These are phyloP conservation scores for Ophiostoma sp. DNA, from an alignment of 2,329 filamentous ascomycete genomes.

Conservation along the genomic window DNA sequence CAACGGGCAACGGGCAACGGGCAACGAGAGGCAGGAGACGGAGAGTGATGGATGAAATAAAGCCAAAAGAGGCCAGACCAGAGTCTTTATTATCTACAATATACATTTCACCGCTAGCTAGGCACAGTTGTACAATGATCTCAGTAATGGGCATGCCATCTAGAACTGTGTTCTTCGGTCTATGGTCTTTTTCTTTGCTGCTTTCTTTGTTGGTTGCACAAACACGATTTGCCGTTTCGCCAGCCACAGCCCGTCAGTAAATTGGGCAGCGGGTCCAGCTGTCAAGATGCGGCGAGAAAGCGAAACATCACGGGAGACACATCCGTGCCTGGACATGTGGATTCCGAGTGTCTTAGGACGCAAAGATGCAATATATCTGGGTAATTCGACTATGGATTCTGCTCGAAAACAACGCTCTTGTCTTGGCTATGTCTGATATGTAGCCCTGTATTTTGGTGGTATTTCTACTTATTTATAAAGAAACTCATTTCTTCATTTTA, in stretches of 20 bases:
- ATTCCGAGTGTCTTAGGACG: neutral
- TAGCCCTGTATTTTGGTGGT: too few relatives aligned
- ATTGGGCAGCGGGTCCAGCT: constrained; percentile 13
- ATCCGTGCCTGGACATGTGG: neutral
- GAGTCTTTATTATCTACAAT: neutral
- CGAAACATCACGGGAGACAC: neutral
- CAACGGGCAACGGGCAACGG: neutral
- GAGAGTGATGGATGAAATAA: neutral
- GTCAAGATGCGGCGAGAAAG: constrained; percentile 15
- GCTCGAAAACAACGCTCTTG: constrained; percentile 8
- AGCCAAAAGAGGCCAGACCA: neutral
- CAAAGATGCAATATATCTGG: neutral
- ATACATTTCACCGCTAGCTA: neutral
- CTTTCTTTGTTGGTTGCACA: neutral
- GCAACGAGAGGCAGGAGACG: neutral
- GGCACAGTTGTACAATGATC: neutral
- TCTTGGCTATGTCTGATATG: neutral
- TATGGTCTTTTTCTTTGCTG: neutral
- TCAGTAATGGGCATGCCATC: neutral
- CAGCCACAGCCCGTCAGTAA: neutral
- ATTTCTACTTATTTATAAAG: neutral
- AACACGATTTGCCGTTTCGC: neutral
- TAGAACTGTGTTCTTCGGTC: neutral
- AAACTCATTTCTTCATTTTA: too few relatives aligned
- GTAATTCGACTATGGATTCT: neutral